phyloP scores from a whole-genome alignment of 768 basidiomycete species.

The Calocera viscosa region DNA sequence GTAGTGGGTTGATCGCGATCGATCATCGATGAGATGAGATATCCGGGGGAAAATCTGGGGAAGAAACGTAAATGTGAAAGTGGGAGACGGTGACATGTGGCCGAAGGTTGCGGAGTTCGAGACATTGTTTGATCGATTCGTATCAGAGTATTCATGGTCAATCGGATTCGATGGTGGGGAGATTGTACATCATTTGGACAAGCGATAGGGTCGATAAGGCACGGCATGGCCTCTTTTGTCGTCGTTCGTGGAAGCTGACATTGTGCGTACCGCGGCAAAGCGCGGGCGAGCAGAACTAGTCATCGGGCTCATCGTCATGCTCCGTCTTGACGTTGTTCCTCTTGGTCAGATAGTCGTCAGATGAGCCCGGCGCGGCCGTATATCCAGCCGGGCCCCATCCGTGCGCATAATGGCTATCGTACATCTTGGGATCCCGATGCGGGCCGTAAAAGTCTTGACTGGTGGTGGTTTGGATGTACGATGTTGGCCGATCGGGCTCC shows the following conservation, averaged over 20 bases:
- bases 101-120: background rate
- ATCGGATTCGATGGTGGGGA: slow-evolving; percentile 1
- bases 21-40: slow-evolving; percentile 8
- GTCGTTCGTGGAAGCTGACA: background rate
- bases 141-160: background rate
- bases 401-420: background rate
- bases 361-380: background rate
- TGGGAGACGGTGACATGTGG: slow-evolving; percentile 7
- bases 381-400: background rate
- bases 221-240: background rate
- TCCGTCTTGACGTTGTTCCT: background rate
- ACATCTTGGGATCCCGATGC: background rate
- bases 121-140: background rate
- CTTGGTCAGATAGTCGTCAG: background rate
- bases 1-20: background rate
- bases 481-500: background rate
- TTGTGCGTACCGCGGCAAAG: no score
- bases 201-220: slow-evolving; percentile 1
- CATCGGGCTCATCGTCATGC: background rate
- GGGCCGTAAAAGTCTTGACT: background rate
- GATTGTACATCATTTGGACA: background rate
- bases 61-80: background rate
- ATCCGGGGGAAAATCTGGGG: background rate
- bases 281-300: no score
- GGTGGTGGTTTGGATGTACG: background rate